phyloP scores from a whole-genome alignment of 352 stramenopile genomes.

The Phytophthora parvispora region DNA sequence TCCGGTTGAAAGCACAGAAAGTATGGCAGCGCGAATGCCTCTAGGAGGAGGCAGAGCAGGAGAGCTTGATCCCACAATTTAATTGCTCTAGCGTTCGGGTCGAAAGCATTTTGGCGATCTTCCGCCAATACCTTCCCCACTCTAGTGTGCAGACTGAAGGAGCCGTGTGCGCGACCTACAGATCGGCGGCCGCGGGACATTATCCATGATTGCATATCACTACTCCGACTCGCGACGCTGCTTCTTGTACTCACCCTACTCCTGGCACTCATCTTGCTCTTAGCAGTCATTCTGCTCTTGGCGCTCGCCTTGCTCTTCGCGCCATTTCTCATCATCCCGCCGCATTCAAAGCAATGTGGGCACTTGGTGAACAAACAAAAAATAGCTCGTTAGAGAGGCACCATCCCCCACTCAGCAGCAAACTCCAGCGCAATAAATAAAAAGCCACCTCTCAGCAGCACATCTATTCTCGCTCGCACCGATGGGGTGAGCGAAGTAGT shows the following conservation, averaged over 20 bases:
- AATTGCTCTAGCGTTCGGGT: constrained; percentile 53
- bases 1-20: constrained; percentile 47
- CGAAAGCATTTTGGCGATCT: constrained; percentile 42
- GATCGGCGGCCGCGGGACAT: background rate
- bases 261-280: background rate
- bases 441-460: too few relatives aligned
- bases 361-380: too few relatives aligned
- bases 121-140: constrained; percentile 2
- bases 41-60: constrained; percentile 49
- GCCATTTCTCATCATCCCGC: background rate
- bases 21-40: constrained; percentile 62
- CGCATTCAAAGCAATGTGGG: too few relatives aligned
- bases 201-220: background rate
- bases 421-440: too few relatives aligned
- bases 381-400: too few relatives aligned
- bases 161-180: background rate
- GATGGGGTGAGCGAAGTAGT: too few relatives aligned
- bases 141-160: constrained; percentile 1
- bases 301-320: background rate
- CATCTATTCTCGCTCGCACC: too few relatives aligned
- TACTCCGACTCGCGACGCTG: background rate
- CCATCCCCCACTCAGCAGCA: too few relatives aligned
- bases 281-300: background rate
- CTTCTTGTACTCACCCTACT: background rate
- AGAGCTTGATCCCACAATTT: constrained; percentile 61